These are phyloP conservation scores for Haematococcus lacustris DNA, from an alignment of 139 green algal genomes.

Conservation along the genomic window DNA sequence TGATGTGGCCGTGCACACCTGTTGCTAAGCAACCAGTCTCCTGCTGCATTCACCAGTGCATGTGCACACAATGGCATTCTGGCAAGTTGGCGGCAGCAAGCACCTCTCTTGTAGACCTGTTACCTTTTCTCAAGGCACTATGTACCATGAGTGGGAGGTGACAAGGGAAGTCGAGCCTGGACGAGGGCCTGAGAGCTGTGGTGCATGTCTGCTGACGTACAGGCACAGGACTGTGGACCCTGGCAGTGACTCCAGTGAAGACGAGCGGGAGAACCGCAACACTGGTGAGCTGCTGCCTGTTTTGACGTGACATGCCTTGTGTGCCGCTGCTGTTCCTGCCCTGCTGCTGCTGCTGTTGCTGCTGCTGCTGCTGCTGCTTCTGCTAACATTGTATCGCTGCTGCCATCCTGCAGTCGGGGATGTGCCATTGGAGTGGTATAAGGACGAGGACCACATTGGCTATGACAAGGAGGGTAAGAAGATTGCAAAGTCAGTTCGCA, in stretches of 20 bases:
- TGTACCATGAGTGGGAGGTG: not conserved
- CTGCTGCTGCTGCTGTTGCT: not conserved
- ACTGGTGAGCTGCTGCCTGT: too few relatives aligned
- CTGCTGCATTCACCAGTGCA: too few relatives aligned
- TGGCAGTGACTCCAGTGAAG: constrained; percentile 87
- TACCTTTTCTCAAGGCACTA: too few relatives aligned
- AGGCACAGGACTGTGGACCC: constrained; percentile 31
- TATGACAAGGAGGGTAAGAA: constrained; percentile 75
- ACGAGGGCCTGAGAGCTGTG: too few relatives aligned
- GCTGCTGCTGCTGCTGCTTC: not conserved
- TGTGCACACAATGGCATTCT: not conserved
- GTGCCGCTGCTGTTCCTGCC: not conserved
- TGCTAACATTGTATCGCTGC: not conserved
- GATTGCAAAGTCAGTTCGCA: constrained; percentile 45
- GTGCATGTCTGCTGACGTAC: not conserved
- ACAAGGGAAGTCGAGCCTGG: too few relatives aligned
- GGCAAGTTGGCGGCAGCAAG: too few relatives aligned
- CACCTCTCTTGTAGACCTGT: too few relatives aligned
- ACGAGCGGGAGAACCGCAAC: constrained; percentile 80
- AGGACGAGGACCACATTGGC: constrained; percentile 92
- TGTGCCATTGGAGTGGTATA: constrained; percentile 92
- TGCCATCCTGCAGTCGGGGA: constrained; percentile 55
- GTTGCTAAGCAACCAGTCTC: too few relatives aligned
- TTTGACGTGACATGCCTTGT: too few relatives aligned
- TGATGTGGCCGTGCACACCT: too few relatives aligned